Evolutionary conservation across 805 yeast species (phyloP).

Genomic region (Pichia exigua): DNA sequence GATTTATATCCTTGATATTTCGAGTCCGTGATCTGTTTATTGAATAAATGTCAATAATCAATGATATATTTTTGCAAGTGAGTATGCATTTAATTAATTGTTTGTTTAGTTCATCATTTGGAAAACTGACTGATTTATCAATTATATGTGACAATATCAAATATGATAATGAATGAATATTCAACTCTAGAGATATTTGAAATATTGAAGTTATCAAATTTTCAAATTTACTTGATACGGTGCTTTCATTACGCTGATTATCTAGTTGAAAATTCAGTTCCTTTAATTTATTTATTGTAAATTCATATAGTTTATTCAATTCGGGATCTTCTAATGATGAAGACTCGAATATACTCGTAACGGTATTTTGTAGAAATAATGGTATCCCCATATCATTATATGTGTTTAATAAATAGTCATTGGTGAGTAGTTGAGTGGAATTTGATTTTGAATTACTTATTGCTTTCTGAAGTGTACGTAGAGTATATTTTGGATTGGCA

Average conservation of each 20-base stretch:
- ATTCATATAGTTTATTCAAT: neutral
- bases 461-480: neutral
- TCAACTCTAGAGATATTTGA: neutral
- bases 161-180: neutral
- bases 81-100: neutral
- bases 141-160: neutral
- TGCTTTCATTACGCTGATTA: neutral
- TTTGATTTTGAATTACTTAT: neutral
- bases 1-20: conserved; percentile 6
- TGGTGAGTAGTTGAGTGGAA: neutral
- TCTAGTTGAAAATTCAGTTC: neutral
- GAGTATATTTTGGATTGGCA: neutral
- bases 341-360: neutral
- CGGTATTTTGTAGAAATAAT: neutral
- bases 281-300: neutral
- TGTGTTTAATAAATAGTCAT: neutral
- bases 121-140: neutral
- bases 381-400: neutral
- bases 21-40: conserved; percentile 9
- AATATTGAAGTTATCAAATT: neutral
- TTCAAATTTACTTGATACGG: neutral
- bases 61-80: neutral
- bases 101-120: neutral
- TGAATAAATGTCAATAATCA: conserved; percentile 8
- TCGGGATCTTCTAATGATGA: neutral